Evolutionary conservation across 495 filamentous ascomycete species (phyloP), one percentile per base, ranked within the genome.

Genomic region (Penicillium salamii): DNA sequence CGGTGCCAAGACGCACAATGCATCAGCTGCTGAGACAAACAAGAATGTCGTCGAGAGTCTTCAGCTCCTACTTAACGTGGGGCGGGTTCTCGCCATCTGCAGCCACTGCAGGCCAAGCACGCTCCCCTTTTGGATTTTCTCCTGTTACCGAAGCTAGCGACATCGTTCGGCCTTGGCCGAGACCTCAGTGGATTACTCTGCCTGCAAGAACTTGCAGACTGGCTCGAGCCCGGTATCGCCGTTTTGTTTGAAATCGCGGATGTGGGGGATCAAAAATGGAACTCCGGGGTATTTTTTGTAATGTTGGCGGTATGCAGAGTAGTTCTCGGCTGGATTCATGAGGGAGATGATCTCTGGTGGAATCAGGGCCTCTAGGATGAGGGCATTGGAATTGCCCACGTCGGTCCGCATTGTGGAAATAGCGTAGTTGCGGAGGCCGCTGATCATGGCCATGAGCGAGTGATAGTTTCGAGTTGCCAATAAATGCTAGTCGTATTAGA

Each of bases 251-350:
- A 56, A 63, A 14, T 74, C 70, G 2, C 60, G 54, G 36, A 74
- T 49, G 50, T 75, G 72, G 5, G 72, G 69, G 4, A 70, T 29
- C 7, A 75, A 59, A 41, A 72, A 74, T 0, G 72, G 72, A n/a
- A 71, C 62, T 5, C 72, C 72, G 0, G 69, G 67, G 11, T 59
- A 35, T 12, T 45, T 38, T 24, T 50, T 28, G 53, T 65, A 72
- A 13, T 63, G 60, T 7, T 70, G 60, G 20, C 69, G 70, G 46
- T 75, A 75, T 29, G 52, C 47, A 9, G 58, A 45, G 24, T 66
- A 71, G 24, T 75, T 75, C 1, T 69, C 46, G 11, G 45, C 50
- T 0, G 72, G 54, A 18, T 61, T 52, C 12, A 60, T 41, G 42
- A 74, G 55, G 41, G 53, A 55, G 11, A 54, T 21, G 3, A 66